A percentile compares a stretch with the other conserved stretches of the same genome.
These are phyloP conservation scores for Linnemannia zychae DNA, from an alignment of 192 early-diverging fungal species.

Conservation along the genomic window DNA sequence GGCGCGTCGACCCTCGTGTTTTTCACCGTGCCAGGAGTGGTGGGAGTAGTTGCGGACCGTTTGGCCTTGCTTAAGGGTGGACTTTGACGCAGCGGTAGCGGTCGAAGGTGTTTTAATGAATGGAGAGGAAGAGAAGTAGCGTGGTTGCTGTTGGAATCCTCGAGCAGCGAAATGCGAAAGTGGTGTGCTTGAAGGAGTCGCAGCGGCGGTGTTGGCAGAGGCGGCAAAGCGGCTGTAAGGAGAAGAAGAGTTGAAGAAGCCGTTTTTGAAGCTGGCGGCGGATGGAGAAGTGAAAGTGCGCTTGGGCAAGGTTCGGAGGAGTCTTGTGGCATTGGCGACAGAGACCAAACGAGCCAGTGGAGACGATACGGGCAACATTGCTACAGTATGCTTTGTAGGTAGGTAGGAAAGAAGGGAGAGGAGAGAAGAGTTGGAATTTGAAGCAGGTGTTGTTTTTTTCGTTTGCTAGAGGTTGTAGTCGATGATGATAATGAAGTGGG, in stretches of 20 bases:
- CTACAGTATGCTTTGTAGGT: neutral
- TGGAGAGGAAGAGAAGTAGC: constrained; percentile 14
- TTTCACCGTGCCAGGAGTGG: constrained; percentile 19
- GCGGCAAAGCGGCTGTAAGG: constrained; percentile 24
- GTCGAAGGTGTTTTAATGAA: neutral
- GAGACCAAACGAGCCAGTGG: constrained; percentile 25
- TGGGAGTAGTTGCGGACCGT: constrained; percentile 26
- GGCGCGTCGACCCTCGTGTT: neutral
- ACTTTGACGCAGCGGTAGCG: neutral
- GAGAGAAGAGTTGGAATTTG: constrained; percentile 2
- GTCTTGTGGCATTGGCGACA: constrained; percentile 26
- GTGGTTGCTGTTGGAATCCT: constrained; percentile 4
- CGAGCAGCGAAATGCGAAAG: neutral
- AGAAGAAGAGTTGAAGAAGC: constrained; percentile 6
- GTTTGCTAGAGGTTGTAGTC: no score
- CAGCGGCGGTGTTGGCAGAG: neutral
- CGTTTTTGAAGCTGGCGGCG: neutral
- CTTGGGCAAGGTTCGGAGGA: constrained; percentile 17
- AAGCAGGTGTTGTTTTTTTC: neutral
- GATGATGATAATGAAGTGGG: neutral
- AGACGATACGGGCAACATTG: constrained; percentile 10
- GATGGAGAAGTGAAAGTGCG: constrained; percentile 18
- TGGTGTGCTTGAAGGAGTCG: neutral
- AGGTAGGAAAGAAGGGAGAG: neutral
- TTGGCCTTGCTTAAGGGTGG: constrained; percentile 22